Base-by-base conservation (phyloP, 257 asterid species). In the Solanum commersonii region DNA sequence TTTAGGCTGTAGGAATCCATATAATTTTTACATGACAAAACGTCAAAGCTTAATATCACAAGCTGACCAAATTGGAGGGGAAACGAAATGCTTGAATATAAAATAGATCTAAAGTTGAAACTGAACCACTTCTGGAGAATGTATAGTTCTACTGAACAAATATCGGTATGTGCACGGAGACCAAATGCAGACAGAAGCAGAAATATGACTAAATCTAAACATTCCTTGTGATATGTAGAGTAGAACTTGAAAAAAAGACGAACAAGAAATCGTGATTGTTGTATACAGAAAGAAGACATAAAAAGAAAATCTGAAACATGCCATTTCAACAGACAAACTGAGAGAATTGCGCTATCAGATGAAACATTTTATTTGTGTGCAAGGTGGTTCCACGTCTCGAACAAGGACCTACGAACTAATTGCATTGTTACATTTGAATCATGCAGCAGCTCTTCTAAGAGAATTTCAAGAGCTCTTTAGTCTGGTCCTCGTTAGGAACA, bases 401-500 rank as follows among this genome's bases (percentile, higher is more conserved):
- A 81, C 85, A 46, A 79, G 85, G 40, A 23, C 85, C 27, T 14
- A 78, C 35, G 22, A 79, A 10, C 27, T 9, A 44, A 44, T 44
- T 46, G 85, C 85, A 81, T 27, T 29, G 18, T 33, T 29, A 37
- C 16, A 81, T n/a, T 31, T 44, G 71, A 56, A 68, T 86, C 46
- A 34, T 60, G 40, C 65, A 2, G 60, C 42, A 81, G 16, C 40
- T 81, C 20, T 81, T 81, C 18, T 46, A 46, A 81, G 68, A 46
- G 85, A 52, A 76, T 42, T 52, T 91, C 90, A 93, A 20, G 95
- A 85, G 91, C 93, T 91, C 92, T 95, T 95, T 87, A 95, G 82
- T 88, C 89, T 93, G 89, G 96, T 87, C 83, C 90, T 90, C 27
- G 93, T 91, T 12, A 83, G 68, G 84, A 93, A 76, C 87, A 96